phyloP scores from a whole-genome alignment of 805 yeast genomes.

The Torulaspora microellipsoides region DNA sequence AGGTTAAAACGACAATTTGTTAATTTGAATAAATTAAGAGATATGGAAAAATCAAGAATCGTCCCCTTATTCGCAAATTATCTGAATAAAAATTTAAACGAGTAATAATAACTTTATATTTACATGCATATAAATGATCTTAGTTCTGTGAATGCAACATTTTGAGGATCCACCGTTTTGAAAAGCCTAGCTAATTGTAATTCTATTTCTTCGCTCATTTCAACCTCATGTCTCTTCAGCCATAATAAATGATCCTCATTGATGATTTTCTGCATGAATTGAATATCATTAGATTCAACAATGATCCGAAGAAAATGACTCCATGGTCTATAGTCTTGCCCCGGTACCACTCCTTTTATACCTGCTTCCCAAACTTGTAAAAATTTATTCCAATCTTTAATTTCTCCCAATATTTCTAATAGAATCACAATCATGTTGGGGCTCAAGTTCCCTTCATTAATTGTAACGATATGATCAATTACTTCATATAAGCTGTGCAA shows the following conservation, averaged over 20 bases:
- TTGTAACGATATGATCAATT: slow-evolving; percentile 14
- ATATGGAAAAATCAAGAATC: slow-evolving; percentile 65
- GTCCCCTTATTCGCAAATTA: slow-evolving; percentile 73
- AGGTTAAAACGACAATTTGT: slow-evolving; percentile 79
- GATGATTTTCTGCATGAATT: slow-evolving; percentile 15
- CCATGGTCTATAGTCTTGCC: slow-evolving; percentile 30
- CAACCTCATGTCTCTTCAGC: slow-evolving; percentile 22
- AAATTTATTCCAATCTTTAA: slow-evolving; percentile 21
- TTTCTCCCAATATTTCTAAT: slow-evolving; percentile 18
- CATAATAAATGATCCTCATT: slow-evolving; percentile 26
- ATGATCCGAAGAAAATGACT: slow-evolving; percentile 16
- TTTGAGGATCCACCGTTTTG: slow-evolving; percentile 12
- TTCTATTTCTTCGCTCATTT: slow-evolving; percentile 16
- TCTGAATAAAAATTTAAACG: slow-evolving; percentile 55
- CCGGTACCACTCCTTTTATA: slow-evolving; percentile 7
- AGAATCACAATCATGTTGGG: slow-evolving; percentile 14
- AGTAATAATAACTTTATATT: slow-evolving; percentile 2
- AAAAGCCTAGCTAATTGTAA: slow-evolving; percentile 17
- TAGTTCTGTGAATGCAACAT: slow-evolving; percentile 8
- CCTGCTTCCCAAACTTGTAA: slow-evolving; percentile 26
- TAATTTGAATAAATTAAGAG: slow-evolving; percentile 73
- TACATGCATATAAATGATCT: slow-evolving; percentile 6
- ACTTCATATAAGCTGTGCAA: slow-evolving; percentile 20
- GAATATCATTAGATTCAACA: slow-evolving; percentile 15
- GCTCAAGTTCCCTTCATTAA: slow-evolving; percentile 6